phyloP scores from a whole-genome alignment of 2,329 filamentous ascomycete species.

The Exophiala spinifera region DNA sequence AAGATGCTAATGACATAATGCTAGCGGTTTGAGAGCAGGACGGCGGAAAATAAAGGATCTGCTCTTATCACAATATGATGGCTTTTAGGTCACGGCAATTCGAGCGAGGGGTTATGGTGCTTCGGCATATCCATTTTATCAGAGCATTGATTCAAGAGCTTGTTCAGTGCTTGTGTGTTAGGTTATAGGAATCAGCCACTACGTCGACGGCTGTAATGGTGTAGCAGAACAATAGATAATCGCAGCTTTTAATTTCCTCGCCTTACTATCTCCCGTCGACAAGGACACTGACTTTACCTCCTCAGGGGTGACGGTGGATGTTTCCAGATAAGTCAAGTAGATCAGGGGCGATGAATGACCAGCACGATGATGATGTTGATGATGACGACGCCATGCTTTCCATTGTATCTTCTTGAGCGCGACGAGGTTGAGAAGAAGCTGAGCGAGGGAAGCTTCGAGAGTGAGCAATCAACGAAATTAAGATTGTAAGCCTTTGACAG shows the following conservation, averaged over 20 bases:
- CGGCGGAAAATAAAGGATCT: background rate
- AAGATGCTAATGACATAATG: constrained; percentile 17
- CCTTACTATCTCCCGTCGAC: constrained; percentile 10
- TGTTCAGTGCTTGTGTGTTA: too few relatives aligned
- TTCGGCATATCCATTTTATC: background rate
- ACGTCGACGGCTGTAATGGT: too few relatives aligned
- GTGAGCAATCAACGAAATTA: too few relatives aligned
- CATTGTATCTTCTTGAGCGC: constrained; percentile 48
- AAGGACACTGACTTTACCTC: constrained; percentile 5
- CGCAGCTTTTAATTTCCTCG: too few relatives aligned
- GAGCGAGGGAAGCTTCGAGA: too few relatives aligned
- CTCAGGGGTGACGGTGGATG: constrained; percentile 10
- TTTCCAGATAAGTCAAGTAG: constrained; percentile 34
- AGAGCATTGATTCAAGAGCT: background rate
- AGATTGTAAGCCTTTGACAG: too few relatives aligned
- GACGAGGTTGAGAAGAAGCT: constrained; percentile 35
- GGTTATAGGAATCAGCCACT: too few relatives aligned
- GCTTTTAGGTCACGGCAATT: background rate
- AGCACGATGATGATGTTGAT: constrained; percentile 41
- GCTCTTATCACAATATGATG: background rate
- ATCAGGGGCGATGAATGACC: constrained; percentile 34
- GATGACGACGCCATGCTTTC: constrained; percentile 43
- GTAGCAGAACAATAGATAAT: too few relatives aligned
- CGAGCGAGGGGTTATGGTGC: background rate
- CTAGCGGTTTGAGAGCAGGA: background rate